Percentiles rank a stretch among this genome's conserved stretches.
These are phyloP conservation scores for Sugiyamaella grinbergsii DNA, from an alignment of 1,139 yeast species.

Conservation along the genomic window DNA sequence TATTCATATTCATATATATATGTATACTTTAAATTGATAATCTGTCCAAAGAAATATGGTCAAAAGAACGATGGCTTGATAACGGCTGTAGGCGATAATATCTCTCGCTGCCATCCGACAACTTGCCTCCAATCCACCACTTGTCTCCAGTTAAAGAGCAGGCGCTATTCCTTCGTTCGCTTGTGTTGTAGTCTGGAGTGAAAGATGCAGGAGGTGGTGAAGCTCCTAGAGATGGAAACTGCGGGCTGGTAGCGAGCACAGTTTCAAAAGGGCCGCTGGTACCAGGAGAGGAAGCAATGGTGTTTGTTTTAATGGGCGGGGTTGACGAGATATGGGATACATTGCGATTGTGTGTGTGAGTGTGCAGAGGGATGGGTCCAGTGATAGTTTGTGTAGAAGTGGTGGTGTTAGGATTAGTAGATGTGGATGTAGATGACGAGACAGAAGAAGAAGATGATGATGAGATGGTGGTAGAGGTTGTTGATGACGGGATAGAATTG, in stretches of 20 bases:
- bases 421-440: not conserved
- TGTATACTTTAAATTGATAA: slow-evolving; percentile 30
- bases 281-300: not conserved
- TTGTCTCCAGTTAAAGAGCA: slow-evolving; percentile 30
- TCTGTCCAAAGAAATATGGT: slow-evolving; percentile 38
- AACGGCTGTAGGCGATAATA: slow-evolving; percentile 38
- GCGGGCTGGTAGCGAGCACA: slow-evolving; percentile 10
- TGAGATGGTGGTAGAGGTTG: not conserved
- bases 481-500: not conserved
- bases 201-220: slow-evolving; percentile 13
- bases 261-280: not conserved
- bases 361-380: slow-evolving; percentile 10
- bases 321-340: not conserved
- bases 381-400: not conserved
- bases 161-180: slow-evolving; percentile 29
- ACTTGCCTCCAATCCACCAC: slow-evolving; percentile 42
- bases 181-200: slow-evolving; percentile 14
- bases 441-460: not conserved
- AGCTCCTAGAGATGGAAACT: slow-evolving; percentile 4
- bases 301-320: not conserved
- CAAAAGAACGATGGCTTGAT: slow-evolving; percentile 35
- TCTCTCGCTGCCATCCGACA: slow-evolving; percentile 39
- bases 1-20: no score
- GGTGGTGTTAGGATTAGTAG: not conserved
- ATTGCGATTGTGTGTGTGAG: not conserved